Evolutionary conservation across 2,329 filamentous ascomycete genomes (phyloP), one percentile per base, ranked within the genome.

Genomic region (Xylariaceae sp.): DNA sequence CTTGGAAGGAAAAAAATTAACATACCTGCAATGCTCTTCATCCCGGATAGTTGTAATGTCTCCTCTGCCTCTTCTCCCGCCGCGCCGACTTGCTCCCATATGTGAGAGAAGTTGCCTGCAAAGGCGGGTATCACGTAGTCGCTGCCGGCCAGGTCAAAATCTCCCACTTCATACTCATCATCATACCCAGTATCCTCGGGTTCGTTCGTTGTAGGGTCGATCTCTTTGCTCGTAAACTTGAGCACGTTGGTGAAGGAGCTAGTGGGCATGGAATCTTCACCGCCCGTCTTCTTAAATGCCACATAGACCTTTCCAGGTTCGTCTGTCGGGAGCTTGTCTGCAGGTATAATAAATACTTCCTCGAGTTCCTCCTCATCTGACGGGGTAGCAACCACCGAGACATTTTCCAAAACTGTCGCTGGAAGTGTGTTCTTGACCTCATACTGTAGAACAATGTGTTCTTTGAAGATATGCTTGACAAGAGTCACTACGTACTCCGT

Each of bases 141-240:
- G 65, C 92, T 92, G 56, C 94, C 95, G 16, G 87, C 84, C 59
- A 99, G 85, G 61, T 97, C 93, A 60, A 98, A 87, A 72, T 97
- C 92, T 61, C 95, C 92, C 58, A 98, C 90, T 77, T 97, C 91
- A 72, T 99, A 99, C 78, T 99, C 95, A 70, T 99, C 95, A 50
- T 98, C 94, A 74, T 98, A 98, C 41, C 95, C 95, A 43, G 79
- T 83, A 14, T 96, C 92, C 74, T 99, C 95, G 0, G 94, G 91
- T 76, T 97, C 92, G 64, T 87, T 86, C n/a, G 91, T 96, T 23
- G 90, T 90, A 5, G 95, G 95, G 69, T 99, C 95, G 65, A 99
- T 95, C 77, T 99, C 95, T 79, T 97, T 98, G 80, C 89, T 95
- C 16, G 92, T 97, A 74, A 99, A 99, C 77, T 95, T 97, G 72